Evolutionary conservation across 306 rosid species (phyloP), one percentile per base, ranked within the genome.

Genomic region (Dalbergia cultrata): DNA sequence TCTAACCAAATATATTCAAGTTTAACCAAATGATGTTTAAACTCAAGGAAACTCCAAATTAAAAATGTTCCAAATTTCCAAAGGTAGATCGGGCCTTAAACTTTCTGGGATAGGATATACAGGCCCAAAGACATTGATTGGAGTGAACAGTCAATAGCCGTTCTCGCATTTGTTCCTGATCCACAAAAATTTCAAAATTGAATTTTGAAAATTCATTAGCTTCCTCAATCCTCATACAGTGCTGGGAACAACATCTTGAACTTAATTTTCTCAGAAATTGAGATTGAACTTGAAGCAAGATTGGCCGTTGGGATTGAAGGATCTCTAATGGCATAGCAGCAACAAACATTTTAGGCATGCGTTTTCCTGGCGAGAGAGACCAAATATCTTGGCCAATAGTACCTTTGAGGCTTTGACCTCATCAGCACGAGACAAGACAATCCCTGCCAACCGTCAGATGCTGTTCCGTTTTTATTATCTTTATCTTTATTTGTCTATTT

Each of bases 341-440:
- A 69, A 71, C 14, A 7, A 31, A 26, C 19, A n/a, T 31, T 72
- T 76, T 7, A 78, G 62, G 73, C 78, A 79, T 8, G 59, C 54
- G 1, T 47, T 70, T 80, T 58, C 43, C 47, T 8, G n/a, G 50
- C 19, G 33, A 77, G 0, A 35, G 22, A n/a, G 64, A 59, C 59
- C 61, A 59, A 50, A 57, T 26, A 26, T 37, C 11, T 31, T 39
- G 45, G 61, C 18, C 31, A 18, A 19, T 67, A 47, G 9, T 9
- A 45, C 13, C 1, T 4, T 44, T 11, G 22, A 57, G 49, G 41
- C 11, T 54, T 80, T 56, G 76, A 74, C 35, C 50, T 5, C 10
- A 31, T 74, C 39, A 41, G 50, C 74, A 69, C n/a, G 5, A 47
- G 56, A 60, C 60, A 34, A 7, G 39, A 31, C 61, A 71, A 45